Conservation (phyloP, 192 early-diverging fungal genomes). For the Umbelopsis ramanniana region DNA sequence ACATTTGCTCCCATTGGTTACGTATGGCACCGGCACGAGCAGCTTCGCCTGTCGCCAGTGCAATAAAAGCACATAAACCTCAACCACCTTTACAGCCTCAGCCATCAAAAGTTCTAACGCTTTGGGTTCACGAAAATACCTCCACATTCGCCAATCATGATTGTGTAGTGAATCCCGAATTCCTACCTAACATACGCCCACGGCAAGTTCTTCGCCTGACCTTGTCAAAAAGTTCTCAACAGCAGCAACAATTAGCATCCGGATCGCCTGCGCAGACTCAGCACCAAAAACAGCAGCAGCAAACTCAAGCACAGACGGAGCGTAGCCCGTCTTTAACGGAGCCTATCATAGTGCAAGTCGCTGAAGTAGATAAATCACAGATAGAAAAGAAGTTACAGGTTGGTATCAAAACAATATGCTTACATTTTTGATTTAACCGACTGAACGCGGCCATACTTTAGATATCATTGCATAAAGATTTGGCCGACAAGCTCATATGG, state of each 20-base stretch:
- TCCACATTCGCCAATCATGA: slow-evolving; percentile 50
- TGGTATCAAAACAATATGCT: not conserved
- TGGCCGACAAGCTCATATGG: not conserved
- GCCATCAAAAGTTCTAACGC: slow-evolving; percentile 29
- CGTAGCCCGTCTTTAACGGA: not conserved
- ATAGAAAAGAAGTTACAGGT: slow-evolving; percentile 9
- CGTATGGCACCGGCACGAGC: slow-evolving; percentile 10
- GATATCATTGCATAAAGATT: slow-evolving; percentile 3
- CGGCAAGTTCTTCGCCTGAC: slow-evolving; percentile 55
- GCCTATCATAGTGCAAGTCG: slow-evolving; percentile 6
- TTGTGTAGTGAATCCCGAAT: slow-evolving; percentile 68
- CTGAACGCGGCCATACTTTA: not conserved
- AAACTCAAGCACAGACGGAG: not conserved
- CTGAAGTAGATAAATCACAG: not conserved
- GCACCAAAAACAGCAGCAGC: slow-evolving; percentile 19
- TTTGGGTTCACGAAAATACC: slow-evolving; percentile 62
- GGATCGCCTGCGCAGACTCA: slow-evolving; percentile 15
- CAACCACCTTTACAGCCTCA: not conserved
- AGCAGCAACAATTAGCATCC: not conserved
- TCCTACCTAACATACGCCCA: slow-evolving; percentile 51
- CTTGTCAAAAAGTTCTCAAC: slow-evolving; percentile 3
- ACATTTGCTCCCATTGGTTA: not conserved
- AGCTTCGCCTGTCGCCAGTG: not conserved
- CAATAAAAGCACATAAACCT: not conserved
- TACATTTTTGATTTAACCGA: not conserved